phyloP scores from a whole-genome alignment of 2,329 filamentous ascomycete species.

The Leptographium flavum region DNA sequence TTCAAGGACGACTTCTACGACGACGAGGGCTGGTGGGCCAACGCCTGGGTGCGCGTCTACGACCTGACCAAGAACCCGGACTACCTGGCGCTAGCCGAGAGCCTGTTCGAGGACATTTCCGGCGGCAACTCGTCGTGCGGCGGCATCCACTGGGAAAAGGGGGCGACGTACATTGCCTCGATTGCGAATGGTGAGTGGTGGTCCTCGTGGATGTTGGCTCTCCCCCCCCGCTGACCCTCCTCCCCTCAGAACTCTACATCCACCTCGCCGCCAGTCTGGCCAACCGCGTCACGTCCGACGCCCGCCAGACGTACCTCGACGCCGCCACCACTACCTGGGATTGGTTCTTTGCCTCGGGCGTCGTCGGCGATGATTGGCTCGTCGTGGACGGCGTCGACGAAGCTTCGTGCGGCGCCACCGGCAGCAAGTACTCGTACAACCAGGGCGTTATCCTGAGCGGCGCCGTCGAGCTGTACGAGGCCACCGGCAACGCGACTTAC shows the following conservation, averaged over 20 bases:
- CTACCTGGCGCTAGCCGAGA: not conserved
- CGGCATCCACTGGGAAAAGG: not conserved
- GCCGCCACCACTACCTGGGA: slow-evolving; percentile 36
- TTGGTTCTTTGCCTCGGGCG: slow-evolving; percentile 35
- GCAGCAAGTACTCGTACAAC: slow-evolving; percentile 27
- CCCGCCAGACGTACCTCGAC: slow-evolving; percentile 24
- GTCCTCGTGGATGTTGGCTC: too few relatives aligned
- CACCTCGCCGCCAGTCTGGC: slow-evolving; percentile 37
- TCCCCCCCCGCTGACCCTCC: too few relatives aligned
- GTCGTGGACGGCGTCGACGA: slow-evolving; percentile 42
- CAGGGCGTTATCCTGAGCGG: slow-evolving; percentile 43
- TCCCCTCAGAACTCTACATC: slow-evolving; percentile 35
- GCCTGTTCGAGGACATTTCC: not conserved
- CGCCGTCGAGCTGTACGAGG: slow-evolving; percentile 34
- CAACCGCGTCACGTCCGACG: slow-evolving; percentile 25
- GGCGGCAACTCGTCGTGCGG: not conserved
- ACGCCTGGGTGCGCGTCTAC: not conserved
- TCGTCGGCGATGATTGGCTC: slow-evolving; percentile 35
- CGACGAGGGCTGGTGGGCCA: slow-evolving; percentile 3
- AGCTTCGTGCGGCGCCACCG: slow-evolving; percentile 30
- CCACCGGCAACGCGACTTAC: slow-evolving; percentile 26
- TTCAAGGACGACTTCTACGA: slow-evolving; percentile 1
- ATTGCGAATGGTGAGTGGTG: slow-evolving; percentile 2
- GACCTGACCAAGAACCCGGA: not conserved
- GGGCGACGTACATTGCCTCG: not conserved